Evolutionary conservation across 495 filamentous ascomycete genomes (phyloP).

Genomic region (Penicillium subrubescens): DNA sequence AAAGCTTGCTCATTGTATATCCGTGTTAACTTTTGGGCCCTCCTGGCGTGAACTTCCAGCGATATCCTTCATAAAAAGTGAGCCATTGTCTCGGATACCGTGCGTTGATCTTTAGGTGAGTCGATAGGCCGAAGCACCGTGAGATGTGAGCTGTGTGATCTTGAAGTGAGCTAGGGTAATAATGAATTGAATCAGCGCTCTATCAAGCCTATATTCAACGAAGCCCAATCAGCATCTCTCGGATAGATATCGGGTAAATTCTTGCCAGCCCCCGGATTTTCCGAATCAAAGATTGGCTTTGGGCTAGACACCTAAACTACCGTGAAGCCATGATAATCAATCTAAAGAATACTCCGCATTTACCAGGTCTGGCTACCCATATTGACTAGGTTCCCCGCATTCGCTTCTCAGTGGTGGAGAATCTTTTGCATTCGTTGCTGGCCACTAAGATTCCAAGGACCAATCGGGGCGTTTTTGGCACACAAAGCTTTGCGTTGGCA

Average conservation of each 20-base stretch:
- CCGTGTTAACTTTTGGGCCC: neutral
- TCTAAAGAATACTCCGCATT: neutral
- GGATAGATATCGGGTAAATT: constrained; percentile 14
- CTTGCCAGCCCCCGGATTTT: neutral
- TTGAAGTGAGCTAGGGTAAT: neutral
- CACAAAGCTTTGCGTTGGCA: neutral
- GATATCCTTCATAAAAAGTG: neutral
- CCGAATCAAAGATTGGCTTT: constrained; percentile 2
- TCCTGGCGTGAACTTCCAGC: neutral
- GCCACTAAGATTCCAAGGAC: neutral
- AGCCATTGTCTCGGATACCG: neutral
- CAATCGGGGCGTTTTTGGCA: neutral
- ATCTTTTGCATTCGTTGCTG: constrained; percentile 1
- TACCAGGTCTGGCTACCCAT: neutral
- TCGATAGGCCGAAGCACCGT: neutral
- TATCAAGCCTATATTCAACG: neutral
- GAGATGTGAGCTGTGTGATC: neutral
- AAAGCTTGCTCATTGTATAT: constrained; percentile 32
- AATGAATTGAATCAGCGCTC: neutral
- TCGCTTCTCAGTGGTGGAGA: constrained; percentile 27
- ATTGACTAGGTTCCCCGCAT: constrained; percentile 9
- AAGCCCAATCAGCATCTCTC: neutral
- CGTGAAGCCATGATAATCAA: neutral
- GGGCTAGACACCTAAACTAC: neutral
- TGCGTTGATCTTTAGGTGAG: neutral